phyloP scores from a whole-genome alignment of 106 monocot genomes.

The Acanthochlamys bracteata region DNA sequence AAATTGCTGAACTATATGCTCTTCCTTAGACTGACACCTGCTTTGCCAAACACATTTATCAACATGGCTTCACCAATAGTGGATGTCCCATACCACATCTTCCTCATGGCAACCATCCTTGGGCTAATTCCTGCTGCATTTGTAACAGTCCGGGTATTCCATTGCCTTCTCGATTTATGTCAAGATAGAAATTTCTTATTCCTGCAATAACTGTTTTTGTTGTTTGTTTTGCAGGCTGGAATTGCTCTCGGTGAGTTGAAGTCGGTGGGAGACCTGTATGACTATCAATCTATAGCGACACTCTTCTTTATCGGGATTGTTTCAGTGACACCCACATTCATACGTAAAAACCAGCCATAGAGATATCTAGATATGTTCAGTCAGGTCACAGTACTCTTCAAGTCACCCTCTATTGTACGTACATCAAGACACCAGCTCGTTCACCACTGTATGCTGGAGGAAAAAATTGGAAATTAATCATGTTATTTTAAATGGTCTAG shows the following conservation, averaged over 20 bases:
- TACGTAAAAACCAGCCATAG: slow-evolving; percentile 39
- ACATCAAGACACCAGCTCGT: too few species aligned
- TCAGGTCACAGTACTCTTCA: neutral
- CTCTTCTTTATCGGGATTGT: slow-evolving; percentile 82
- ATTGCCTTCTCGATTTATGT: neutral
- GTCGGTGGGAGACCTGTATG: slow-evolving; percentile 78
- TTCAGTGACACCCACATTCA: slow-evolving; percentile 76
- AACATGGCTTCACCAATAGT: slow-evolving; percentile 95
- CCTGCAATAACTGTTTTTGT: neutral
- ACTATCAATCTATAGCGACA: slow-evolving; percentile 66
- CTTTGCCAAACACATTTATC: slow-evolving; percentile 95
- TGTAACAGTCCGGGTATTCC: slow-evolving; percentile 86
- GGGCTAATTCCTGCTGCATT: slow-evolving; percentile 89
- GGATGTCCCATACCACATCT: slow-evolving; percentile 74
- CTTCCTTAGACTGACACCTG: slow-evolving; percentile 93
- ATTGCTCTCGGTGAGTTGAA: slow-evolving; percentile 80
- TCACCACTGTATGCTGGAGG: too few species aligned
- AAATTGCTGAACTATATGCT: slow-evolving; percentile 96
- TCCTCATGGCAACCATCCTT: slow-evolving; percentile 67
- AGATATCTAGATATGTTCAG: neutral
- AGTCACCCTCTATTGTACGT: neutral
- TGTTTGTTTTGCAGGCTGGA: slow-evolving; percentile 51
- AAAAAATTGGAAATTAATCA: too few species aligned
- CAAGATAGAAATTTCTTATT: neutral
- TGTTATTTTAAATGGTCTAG: too few species aligned